Conservation (phyloP, 108 stramenopile genomes). For the Nannochloropsis salina region DNA sequence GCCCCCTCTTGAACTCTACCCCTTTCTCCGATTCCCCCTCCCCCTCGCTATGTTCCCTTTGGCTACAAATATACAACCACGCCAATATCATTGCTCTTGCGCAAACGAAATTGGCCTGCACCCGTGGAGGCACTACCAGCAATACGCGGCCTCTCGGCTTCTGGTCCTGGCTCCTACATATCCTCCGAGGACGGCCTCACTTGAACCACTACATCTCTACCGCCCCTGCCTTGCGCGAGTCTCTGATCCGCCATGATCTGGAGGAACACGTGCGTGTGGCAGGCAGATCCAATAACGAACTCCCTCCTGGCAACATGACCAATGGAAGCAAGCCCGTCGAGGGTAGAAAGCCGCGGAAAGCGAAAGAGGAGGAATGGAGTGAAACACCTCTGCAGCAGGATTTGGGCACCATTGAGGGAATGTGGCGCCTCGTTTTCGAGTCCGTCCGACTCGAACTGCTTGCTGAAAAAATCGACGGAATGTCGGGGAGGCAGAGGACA, state of each 20-base stretch:
- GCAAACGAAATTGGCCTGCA: background rate
- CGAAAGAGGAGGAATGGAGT: too few relatives aligned
- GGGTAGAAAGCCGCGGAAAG: too few relatives aligned
- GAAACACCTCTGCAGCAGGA: background rate
- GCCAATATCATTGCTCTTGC: background rate
- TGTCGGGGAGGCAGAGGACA: background rate
- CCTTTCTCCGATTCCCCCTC: background rate
- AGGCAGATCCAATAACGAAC: background rate
- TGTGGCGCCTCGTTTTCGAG: constrained; percentile 3
- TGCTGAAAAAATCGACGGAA: background rate
- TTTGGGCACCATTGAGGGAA: background rate
- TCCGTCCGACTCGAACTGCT: background rate
- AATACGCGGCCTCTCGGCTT: background rate
- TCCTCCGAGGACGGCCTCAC: background rate
- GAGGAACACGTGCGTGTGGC: background rate
- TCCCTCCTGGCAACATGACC: background rate
- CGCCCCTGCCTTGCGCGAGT: background rate
- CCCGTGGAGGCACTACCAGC: background rate
- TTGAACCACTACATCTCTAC: background rate
- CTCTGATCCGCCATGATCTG: background rate
- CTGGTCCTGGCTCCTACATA: background rate
- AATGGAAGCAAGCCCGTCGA: background rate
- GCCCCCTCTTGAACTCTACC: background rate
- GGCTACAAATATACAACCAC: background rate
- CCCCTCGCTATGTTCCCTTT: background rate